A percentile compares a stretch with the other conserved stretches of the same genome.
phyloP scores from a whole-genome alignment of 306 rosid species.

The Cotoneaster glaucophyllus region DNA sequence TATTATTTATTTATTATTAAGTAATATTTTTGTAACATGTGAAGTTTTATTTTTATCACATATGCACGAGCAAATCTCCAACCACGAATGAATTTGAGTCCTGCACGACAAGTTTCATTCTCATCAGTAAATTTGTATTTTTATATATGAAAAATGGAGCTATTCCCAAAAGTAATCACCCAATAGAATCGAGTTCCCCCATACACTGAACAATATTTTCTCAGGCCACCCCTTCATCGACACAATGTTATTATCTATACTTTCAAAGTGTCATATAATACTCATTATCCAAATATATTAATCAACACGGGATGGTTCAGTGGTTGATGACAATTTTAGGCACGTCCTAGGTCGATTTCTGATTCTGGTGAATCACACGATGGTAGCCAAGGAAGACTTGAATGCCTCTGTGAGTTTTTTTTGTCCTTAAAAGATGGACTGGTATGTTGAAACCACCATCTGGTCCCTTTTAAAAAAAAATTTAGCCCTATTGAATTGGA shows the following conservation, averaged over 20 bases:
- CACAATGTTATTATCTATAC: neutral
- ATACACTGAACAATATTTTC: neutral
- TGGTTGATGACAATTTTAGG: too few relatives aligned
- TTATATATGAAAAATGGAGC: neutral
- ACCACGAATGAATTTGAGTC: slow-evolving; percentile 41
- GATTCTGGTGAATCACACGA: too few relatives aligned
- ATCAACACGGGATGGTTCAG: too few relatives aligned
- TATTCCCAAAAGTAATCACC: neutral
- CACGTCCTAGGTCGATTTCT: too few relatives aligned
- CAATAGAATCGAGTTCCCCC: neutral
- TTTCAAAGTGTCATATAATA: neutral
- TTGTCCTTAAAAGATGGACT: accelerated
- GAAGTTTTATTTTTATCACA: slow-evolving; percentile 30
- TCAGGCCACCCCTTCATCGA: neutral
- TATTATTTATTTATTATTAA: neutral
- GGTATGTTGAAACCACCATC: too few relatives aligned
- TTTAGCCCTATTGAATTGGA: neutral
- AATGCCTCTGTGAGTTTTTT: too few relatives aligned
- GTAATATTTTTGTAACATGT: slow-evolving; percentile 17
- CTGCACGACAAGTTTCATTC: slow-evolving; percentile 44
- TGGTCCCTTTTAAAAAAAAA: too few relatives aligned
- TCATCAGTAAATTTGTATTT: slow-evolving; percentile 17
- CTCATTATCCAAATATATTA: neutral
- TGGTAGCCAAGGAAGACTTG: accelerated
- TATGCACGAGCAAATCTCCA: slow-evolving; percentile 23